Percentiles rank a stretch among this genome's conserved stretches.
These are phyloP conservation scores for Candolleomyces efflorescens DNA, from an alignment of 768 basidiomycete genomes.

Conservation along the genomic window DNA sequence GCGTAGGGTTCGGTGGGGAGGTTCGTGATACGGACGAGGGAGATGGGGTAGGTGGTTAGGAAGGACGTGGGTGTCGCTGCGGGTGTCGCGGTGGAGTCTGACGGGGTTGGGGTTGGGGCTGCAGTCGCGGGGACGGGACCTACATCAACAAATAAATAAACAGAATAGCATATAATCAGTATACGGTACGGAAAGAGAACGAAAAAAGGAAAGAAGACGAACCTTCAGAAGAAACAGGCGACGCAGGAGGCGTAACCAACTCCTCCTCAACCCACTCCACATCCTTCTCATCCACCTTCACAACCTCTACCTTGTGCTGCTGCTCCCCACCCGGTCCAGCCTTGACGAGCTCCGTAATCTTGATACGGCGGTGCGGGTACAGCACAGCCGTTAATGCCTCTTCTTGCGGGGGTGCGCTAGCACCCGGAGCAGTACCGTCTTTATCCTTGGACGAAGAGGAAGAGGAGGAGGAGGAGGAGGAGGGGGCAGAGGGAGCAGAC, in stretches of 20 bases:
- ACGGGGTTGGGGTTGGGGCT: too few species aligned
- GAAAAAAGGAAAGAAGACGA: neutral
- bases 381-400: constrained; percentile 93
- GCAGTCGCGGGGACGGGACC: too few species aligned
- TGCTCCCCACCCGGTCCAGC: constrained; percentile 38
- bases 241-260: constrained; percentile 40
- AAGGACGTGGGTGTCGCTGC: constrained; percentile 53
- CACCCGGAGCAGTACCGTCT: constrained; percentile 51
- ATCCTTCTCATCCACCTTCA: constrained; percentile 42
- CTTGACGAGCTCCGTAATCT: constrained; percentile 83
- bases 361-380: constrained; percentile 89
- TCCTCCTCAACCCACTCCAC: constrained; percentile 14
- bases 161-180: too few species aligned
- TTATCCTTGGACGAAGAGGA: constrained; percentile 36
- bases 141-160: too few species aligned
- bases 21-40: constrained; percentile 87
- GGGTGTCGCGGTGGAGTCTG: too few species aligned
- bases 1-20: constrained; percentile 76
- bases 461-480: too few species aligned
- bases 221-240: constrained; percentile 15
- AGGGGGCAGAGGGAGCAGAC: neutral
- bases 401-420: constrained; percentile 40
- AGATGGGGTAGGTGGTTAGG: constrained; percentile 76
- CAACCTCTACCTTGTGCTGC: constrained; percentile 19
- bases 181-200: too few species aligned